Evolutionary conservation across 1,139 yeast genomes (phyloP).

Genomic region (Kurtzmaniella quercitrusa): DNA sequence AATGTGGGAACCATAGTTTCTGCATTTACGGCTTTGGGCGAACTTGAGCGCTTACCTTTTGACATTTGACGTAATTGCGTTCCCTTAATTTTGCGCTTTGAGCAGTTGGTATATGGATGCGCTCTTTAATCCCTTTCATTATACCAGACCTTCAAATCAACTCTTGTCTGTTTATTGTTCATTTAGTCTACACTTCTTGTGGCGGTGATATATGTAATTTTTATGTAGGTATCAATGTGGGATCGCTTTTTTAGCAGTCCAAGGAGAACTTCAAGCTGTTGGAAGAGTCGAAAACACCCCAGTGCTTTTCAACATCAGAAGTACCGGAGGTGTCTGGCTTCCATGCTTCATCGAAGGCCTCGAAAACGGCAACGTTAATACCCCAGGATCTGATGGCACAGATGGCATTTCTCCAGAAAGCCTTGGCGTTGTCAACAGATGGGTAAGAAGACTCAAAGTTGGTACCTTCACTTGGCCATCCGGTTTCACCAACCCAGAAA

Average conservation of each 20-base stretch:
- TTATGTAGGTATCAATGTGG: neutral
- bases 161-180: too few relatives aligned
- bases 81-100: too few relatives aligned
- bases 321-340: constrained; percentile 88
- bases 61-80: too few relatives aligned
- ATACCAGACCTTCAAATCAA: too few relatives aligned
- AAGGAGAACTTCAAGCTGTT: constrained; percentile 56
- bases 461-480: constrained; percentile 94
- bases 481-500: constrained; percentile 98
- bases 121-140: too few relatives aligned
- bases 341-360: constrained; percentile 95
- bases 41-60: too few relatives aligned
- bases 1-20: too few relatives aligned
- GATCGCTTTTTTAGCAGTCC: constrained; percentile 46
- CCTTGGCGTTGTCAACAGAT: constrained; percentile 64
- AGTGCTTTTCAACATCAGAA: constrained; percentile 80
- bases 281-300: constrained; percentile 79
- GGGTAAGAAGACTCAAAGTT: constrained; percentile 64
- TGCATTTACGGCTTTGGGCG: too few relatives aligned
- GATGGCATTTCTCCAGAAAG: constrained; percentile 81
- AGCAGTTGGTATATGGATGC: too few relatives aligned
- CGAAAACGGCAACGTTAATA: constrained; percentile 84
- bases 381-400: constrained; percentile 97
- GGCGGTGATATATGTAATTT: neutral
- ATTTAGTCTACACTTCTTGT: too few relatives aligned